Conservation (phyloP, 1,284 basidiomycete species). For the Laetiporus sulphureus region DNA sequence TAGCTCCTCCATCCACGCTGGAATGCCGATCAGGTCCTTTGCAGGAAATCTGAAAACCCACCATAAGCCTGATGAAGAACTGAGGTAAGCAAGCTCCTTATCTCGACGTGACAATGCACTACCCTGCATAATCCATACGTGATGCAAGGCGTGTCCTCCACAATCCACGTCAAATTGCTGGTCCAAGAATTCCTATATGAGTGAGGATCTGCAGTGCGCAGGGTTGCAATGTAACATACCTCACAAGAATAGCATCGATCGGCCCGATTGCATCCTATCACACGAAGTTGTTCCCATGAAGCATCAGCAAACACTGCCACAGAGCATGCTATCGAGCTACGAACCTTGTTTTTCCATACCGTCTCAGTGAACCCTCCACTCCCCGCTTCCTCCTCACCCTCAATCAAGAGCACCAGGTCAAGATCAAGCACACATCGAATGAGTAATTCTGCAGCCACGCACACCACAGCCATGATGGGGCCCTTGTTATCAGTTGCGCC, state of each 20-base stretch:
- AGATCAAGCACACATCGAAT: slow-evolving; percentile 69
- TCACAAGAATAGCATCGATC: slow-evolving; percentile 83
- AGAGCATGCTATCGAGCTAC: no score
- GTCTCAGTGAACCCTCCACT: slow-evolving; percentile 80
- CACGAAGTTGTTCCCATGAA: background rate
- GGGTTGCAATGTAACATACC: slow-evolving; percentile 34
- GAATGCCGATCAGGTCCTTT: slow-evolving; percentile 77
- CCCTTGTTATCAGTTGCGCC: slow-evolving; percentile 93
- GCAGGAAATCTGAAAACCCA: slow-evolving; percentile 49
- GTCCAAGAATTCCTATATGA: background rate
- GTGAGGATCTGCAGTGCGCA: background rate
- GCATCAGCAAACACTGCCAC: no score
- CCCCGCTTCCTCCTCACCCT: slow-evolving; percentile 95
- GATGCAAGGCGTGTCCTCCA: slow-evolving; percentile 90
- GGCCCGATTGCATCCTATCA: slow-evolving; percentile 68
- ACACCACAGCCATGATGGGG: slow-evolving; percentile 87
- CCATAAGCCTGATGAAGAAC: no score
- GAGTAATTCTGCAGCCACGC: slow-evolving; percentile 80
- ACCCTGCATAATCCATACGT: slow-evolving; percentile 95
- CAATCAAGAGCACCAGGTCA: slow-evolving; percentile 88
- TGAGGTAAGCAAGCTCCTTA: slow-evolving; percentile 22
- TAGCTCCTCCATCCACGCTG: slow-evolving; percentile 88
- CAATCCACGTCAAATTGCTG: slow-evolving; percentile 96
- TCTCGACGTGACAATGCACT: slow-evolving; percentile 74
- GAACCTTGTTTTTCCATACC: slow-evolving; percentile 70